A percentile compares a stretch with the other conserved stretches of the same genome.
Conservation (phyloP, 2,329 filamentous ascomycete genomes). For the Apiospora kogelbergensis region DNA sequence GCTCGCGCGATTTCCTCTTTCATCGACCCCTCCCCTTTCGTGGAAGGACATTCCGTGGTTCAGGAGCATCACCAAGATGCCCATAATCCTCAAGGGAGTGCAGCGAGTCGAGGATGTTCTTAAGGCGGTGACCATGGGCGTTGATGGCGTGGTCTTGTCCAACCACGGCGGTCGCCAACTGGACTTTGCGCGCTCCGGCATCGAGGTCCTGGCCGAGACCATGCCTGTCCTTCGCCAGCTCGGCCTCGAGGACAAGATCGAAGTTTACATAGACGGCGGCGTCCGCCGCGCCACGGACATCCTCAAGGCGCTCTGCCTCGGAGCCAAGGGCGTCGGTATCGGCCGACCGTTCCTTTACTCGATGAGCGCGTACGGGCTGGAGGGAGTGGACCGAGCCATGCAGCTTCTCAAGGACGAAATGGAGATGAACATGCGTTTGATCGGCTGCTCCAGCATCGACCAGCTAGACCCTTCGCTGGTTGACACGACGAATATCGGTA, state of each 20-base stretch:
- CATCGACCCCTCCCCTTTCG: constrained; percentile 87
- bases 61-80: constrained; percentile 84
- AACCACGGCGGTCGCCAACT: constrained; percentile 96
- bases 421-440: constrained; percentile 98
- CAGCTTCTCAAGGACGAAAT: constrained; percentile 92
- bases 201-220: constrained; percentile 91
- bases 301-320: constrained; percentile 90
- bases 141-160: constrained; percentile 88
- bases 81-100: constrained; percentile 93
- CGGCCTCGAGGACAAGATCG: constrained; percentile 73
- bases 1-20: constrained; percentile 94
- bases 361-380: constrained; percentile 87
- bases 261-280: constrained; percentile 90
- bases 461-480: constrained; percentile 80
- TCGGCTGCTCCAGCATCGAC: constrained; percentile 73
- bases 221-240: constrained; percentile 80
- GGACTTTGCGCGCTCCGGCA: constrained; percentile 83
- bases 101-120: constrained; percentile 95
- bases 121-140: constrained; percentile 75
- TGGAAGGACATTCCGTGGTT: constrained; percentile 98
- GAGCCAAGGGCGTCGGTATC: constrained; percentile 89
- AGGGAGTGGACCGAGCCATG: constrained; percentile 90
- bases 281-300: constrained; percentile 90
- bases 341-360: constrained; percentile 93
- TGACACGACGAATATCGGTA: constrained; percentile 69